A percentile compares a stretch with the other conserved stretches of the same genome.
These are phyloP conservation scores for Claviceps purpurea DNA, from an alignment of 2,329 filamentous ascomycete species.

Conservation along the genomic window DNA sequence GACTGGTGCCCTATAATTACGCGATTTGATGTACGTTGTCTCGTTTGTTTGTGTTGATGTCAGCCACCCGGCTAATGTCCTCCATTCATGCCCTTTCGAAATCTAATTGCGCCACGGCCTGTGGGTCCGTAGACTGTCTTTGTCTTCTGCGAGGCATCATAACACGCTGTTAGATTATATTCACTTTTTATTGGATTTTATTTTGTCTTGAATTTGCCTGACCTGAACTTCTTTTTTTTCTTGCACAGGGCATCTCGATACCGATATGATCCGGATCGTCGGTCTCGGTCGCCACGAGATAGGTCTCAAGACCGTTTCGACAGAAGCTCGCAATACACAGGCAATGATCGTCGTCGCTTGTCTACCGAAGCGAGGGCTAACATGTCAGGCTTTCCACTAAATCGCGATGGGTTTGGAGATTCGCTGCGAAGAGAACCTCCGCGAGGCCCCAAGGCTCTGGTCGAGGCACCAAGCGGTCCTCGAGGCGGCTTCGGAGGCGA, in stretches of 20 bases:
- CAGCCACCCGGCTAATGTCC: background rate
- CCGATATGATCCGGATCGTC: constrained; percentile 50
- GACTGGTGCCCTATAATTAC: constrained; percentile 1
- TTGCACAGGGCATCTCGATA: constrained; percentile 37
- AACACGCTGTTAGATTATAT: background rate
- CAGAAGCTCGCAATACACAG: constrained; percentile 38
- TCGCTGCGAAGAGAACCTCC: constrained; percentile 55
- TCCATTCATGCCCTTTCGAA: constrained; percentile 1
- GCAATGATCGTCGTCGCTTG: constrained; percentile 59
- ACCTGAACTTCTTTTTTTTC: background rate
- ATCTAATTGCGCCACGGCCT: background rate
- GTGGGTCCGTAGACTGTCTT: background rate
- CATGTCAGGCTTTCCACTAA: constrained; percentile 45
- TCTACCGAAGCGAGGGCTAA: constrained; percentile 43
- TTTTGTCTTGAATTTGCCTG: constrained; percentile 1
- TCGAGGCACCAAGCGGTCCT: constrained; percentile 55
- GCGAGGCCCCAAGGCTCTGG: constrained; percentile 66
- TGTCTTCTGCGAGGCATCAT: background rate
- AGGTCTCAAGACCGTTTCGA: constrained; percentile 56
- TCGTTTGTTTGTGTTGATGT: background rate
- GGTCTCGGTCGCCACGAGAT: constrained; percentile 53
- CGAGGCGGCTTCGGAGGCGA: constrained; percentile 55
- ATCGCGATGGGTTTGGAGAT: constrained; percentile 45
- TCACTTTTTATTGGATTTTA: background rate
- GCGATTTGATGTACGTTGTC: constrained; percentile 4